A percentile compares a stretch with the other conserved stretches of the same genome.
phyloP scores from a whole-genome alignment of 1,284 basidiomycete genomes.

The Sporisorium scitamineum region DNA sequence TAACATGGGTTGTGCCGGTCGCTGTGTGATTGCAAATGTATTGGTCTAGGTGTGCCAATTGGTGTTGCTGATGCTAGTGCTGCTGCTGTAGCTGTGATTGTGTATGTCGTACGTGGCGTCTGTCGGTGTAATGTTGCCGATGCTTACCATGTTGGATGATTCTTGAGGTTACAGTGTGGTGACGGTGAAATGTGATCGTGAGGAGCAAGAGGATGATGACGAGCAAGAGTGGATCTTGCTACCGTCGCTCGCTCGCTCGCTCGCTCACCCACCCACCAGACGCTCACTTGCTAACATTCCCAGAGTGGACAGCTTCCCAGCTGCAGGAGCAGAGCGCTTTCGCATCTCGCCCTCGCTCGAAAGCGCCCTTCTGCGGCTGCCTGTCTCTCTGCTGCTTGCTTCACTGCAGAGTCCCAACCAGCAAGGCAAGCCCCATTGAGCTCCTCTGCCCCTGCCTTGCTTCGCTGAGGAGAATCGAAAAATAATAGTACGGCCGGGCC shows the following conservation, averaged over 20 bases:
- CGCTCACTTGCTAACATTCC: not conserved
- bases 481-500: not conserved
- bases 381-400: not conserved
- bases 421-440: not conserved
- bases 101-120: conserved; percentile 6
- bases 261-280: conserved; percentile 7
- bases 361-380: not conserved
- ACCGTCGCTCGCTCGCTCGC: no score
- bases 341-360: no score
- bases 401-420: not conserved
- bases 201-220: conserved; percentile 32
- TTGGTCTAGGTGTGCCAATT: not conserved
- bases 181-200: conserved; percentile 52
- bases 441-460: not conserved
- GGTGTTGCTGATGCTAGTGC: conserved; percentile 10
- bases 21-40: not conserved
- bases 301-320: not conserved
- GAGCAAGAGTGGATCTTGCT: conserved; percentile 17
- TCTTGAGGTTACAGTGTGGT: conserved; percentile 49
- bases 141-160: conserved; percentile 53
- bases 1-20: not conserved
- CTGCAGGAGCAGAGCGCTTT: not conserved
- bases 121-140: conserved; percentile 22
- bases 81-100: conserved; percentile 25
- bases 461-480: not conserved